phyloP scores from a whole-genome alignment of 1,284 basidiomycete genomes.

The Leucoagaricus sp. region DNA sequence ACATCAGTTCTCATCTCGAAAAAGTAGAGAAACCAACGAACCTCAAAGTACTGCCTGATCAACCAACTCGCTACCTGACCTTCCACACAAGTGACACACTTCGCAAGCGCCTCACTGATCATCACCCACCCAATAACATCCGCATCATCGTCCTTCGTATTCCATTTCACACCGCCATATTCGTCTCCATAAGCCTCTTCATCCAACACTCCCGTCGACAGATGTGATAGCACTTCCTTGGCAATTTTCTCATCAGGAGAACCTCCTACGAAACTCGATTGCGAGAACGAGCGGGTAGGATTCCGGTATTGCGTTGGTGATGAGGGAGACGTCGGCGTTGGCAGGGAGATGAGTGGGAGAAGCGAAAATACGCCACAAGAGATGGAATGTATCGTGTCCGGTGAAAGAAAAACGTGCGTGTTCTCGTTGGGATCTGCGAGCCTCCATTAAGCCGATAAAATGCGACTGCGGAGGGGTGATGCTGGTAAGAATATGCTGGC shows the following conservation, averaged over 20 bases:
- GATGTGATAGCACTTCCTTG: slow-evolving; percentile 39
- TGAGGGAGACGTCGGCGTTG: background rate
- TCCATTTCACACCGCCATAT: slow-evolving; percentile 30
- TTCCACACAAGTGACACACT: slow-evolving; percentile 36
- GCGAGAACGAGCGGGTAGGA: too few species aligned
- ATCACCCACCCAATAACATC: slow-evolving; percentile 34
- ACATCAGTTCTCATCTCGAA: background rate
- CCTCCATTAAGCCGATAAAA: slow-evolving; percentile 50
- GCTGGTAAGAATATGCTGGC: slow-evolving; percentile 41
- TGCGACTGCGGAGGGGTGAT: slow-evolving; percentile 44
- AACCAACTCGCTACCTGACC: slow-evolving; percentile 36
- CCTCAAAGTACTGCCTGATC: slow-evolving; percentile 28
- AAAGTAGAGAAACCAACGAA: slow-evolving; percentile 1
- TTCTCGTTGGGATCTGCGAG: slow-evolving; percentile 49
- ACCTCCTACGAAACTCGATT: too few species aligned
- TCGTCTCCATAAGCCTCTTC: slow-evolving; percentile 37
- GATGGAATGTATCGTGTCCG: slow-evolving; percentile 53
- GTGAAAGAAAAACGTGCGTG: slow-evolving; percentile 43
- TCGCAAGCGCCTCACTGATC: slow-evolving; percentile 38
- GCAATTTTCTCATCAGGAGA: slow-evolving; percentile 29
- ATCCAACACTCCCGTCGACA: slow-evolving; percentile 39
- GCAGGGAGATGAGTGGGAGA: slow-evolving; percentile 36
- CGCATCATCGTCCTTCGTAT: slow-evolving; percentile 27
- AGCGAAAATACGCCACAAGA: slow-evolving; percentile 53
- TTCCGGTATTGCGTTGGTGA: background rate